These are phyloP conservation scores for Dictyophora rubrovolvata DNA, from an alignment of 768 basidiomycete species.

Conservation along the genomic window DNA sequence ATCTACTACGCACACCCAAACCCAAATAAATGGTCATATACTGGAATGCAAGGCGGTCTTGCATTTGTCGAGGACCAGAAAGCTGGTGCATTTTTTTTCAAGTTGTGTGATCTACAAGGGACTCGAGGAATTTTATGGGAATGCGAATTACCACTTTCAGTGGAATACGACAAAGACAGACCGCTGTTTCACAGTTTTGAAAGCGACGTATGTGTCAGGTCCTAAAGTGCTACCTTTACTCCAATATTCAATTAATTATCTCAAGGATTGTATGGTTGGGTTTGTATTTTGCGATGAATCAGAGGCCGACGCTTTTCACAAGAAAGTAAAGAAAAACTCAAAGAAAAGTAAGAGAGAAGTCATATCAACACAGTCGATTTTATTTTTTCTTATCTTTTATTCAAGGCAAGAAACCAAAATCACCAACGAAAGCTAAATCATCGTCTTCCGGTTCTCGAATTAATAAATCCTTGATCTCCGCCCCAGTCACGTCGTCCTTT, in stretches of 20 bases:
- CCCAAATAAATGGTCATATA: constrained; percentile 71
- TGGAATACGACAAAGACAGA: constrained; percentile 73
- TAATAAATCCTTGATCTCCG: constrained; percentile 89
- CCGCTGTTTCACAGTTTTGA: constrained; percentile 89
- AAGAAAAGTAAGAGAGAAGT: constrained; percentile 44
- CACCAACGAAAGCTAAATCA: constrained; percentile 40
- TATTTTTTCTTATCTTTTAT: neutral
- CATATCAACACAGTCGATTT: neutral
- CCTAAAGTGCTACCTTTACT: neutral
- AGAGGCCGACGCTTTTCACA: constrained; percentile 77
- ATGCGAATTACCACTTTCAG: constrained; percentile 64
- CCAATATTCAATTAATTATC: constrained; percentile 5
- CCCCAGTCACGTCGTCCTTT: constrained; percentile 68
- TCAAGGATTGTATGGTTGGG: constrained; percentile 81
- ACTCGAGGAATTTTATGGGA: constrained; percentile 88
- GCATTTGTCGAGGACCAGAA: constrained; percentile 56
- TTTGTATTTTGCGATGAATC: constrained; percentile 81
- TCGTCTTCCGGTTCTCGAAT: constrained; percentile 61
- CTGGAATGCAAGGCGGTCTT: constrained; percentile 80
- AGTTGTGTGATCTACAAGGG: constrained; percentile 75
- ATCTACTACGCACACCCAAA: constrained; percentile 85
- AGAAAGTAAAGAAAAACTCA: constrained; percentile 62
- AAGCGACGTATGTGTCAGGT: constrained; percentile 65
- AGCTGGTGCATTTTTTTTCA: constrained; percentile 50
- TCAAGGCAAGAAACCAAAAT: constrained; percentile 35